phyloP scores from a whole-genome alignment of 345 rosid genomes.

The Salix udensis region DNA sequence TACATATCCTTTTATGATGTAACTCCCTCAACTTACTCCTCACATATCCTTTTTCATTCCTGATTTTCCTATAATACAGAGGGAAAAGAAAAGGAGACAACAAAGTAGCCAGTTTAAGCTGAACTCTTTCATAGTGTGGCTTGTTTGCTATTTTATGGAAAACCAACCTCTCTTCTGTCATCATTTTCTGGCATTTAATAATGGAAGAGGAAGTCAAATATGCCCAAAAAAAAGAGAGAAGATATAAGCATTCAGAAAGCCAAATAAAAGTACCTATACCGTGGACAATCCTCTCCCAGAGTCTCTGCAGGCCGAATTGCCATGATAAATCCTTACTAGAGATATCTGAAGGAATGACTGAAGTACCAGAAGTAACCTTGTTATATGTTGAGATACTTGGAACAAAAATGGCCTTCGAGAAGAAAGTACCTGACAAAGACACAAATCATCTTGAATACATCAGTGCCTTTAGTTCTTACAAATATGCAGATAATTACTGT shows the following conservation, averaged over 20 bases:
- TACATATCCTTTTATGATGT: no score
- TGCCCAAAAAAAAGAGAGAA: neutral
- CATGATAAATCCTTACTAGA: conserved; percentile 56
- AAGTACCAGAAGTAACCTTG: conserved; percentile 64
- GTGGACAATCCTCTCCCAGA: conserved; percentile 66
- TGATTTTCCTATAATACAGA: neutral
- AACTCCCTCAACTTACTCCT: neutral
- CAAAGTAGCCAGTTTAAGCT: neutral
- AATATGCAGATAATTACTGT: neutral
- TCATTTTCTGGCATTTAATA: neutral
- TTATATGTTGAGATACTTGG: conserved; percentile 73
- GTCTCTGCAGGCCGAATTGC: conserved; percentile 68
- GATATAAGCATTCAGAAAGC: neutral
- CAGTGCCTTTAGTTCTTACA: neutral
- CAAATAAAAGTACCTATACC: conserved; percentile 45
- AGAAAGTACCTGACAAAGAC: conserved; percentile 53
- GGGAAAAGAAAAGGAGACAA: neutral
- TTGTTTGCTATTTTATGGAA: neutral
- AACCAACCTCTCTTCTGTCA: neutral
- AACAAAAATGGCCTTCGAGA: conserved; percentile 75
- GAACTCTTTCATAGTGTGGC: neutral
- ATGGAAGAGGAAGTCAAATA: no score
- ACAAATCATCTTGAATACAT: conserved; percentile 5
- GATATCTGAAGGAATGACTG: conserved; percentile 41
- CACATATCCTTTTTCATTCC: neutral